These are phyloP conservation scores for Oenanthe sinensis DNA, from an alignment of 129 eudicot genomes.

Conservation along the genomic window DNA sequence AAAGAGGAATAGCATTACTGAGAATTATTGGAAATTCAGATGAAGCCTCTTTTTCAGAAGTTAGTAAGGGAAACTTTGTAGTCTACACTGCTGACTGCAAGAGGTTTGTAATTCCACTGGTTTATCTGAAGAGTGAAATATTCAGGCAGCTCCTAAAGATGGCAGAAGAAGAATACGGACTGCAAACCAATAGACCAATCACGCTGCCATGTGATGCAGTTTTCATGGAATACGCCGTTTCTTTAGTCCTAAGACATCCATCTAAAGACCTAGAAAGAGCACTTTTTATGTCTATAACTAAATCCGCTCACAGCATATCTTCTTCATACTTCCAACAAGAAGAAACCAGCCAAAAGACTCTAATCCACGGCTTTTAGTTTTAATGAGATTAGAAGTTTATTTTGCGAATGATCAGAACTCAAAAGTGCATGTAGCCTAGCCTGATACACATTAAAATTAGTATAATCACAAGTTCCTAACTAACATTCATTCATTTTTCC, in stretches of 20 bases:
- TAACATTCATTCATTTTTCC: background rate
- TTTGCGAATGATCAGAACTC: background rate
- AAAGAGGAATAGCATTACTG: conserved; percentile 8
- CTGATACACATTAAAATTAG: background rate
- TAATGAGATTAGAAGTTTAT: background rate
- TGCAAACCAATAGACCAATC: conserved; percentile 34
- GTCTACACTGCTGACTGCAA: conserved; percentile 32
- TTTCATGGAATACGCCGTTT: conserved; percentile 23
- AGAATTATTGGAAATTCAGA: background rate
- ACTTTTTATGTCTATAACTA: background rate
- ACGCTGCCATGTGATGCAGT: conserved; percentile 32
- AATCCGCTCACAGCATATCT: background rate
- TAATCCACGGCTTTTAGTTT: background rate
- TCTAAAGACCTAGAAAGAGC: background rate
- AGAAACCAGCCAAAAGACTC: background rate
- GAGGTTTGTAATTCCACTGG: conserved; percentile 24
- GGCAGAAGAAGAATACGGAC: conserved; percentile 46
- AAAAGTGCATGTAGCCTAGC: background rate
- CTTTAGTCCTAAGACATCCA: conserved; percentile 15
- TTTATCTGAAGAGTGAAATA: conserved; percentile 28
- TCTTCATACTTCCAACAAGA: conserved; percentile 3
- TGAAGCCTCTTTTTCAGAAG: conserved; percentile 12
- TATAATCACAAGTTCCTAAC: background rate
- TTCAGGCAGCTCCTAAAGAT: conserved; percentile 29
- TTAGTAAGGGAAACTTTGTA: conserved; percentile 37